Percentiles rank a stretch among this genome's conserved stretches.
Conservation (phyloP, 805 yeast genomes). For the Starmerella apis region DNA sequence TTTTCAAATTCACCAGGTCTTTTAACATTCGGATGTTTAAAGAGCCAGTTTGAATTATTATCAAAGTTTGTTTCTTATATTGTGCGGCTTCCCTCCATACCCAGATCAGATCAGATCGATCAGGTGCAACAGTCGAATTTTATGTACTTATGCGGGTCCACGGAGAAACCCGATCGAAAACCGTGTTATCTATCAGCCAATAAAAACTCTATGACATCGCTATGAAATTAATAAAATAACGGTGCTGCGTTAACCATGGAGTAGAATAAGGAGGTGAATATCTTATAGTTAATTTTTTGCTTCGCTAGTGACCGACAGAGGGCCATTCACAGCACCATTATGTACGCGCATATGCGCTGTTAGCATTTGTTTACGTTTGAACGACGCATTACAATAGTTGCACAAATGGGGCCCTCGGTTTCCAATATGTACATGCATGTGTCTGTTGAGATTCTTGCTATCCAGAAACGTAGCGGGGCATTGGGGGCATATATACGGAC, state of each 20-base stretch:
- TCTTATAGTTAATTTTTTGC: too few species aligned
- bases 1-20: too few species aligned
- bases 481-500: neutral
- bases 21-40: too few species aligned
- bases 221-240: too few species aligned
- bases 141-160: too few species aligned
- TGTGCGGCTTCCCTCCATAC: too few species aligned
- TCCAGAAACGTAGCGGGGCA: conserved; percentile 5
- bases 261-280: too few species aligned
- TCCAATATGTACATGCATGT: neutral
- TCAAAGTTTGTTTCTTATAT: too few species aligned
- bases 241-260: too few species aligned
- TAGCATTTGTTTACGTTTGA: conserved; percentile 6
- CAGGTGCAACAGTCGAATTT: neutral
- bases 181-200: neutral
- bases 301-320: neutral
- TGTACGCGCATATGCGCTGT: conserved; percentile 1
- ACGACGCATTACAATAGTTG: neutral
- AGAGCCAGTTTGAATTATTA: too few species aligned
- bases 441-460: conserved; percentile 1
- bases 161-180: neutral
- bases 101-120: neutral
- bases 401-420: conserved; percentile 3
- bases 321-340: neutral
- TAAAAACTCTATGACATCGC: too few species aligned